These are phyloP conservation scores for Zhuliangozyma parablackwelliae DNA, from an alignment of 1,139 yeast genomes.

Conservation along the genomic window DNA sequence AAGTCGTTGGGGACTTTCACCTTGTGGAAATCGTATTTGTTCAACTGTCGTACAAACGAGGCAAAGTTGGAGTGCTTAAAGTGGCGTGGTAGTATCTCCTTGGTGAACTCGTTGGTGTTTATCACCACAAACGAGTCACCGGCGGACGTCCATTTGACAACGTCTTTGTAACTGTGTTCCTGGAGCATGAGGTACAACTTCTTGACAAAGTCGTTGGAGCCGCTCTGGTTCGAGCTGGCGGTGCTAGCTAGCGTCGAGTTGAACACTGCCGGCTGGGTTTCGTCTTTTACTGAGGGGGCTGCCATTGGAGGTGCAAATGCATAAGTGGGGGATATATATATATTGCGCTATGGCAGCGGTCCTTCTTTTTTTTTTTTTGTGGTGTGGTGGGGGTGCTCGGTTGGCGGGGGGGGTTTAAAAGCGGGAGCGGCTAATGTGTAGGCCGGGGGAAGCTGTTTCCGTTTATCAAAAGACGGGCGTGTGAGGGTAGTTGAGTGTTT, in stretches of 20 bases:
- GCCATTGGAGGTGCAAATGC: too few relatives aligned
- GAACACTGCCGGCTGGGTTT: constrained; percentile 3
- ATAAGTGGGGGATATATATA: too few relatives aligned
- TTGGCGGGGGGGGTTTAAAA: too few relatives aligned
- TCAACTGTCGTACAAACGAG: constrained; percentile 87
- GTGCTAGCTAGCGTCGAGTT: constrained; percentile 14
- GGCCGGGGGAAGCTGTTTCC: too few relatives aligned
- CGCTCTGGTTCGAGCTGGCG: constrained; percentile 31
- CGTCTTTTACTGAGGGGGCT: too few relatives aligned
- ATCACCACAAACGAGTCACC: constrained; percentile 88
- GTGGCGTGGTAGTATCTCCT: constrained; percentile 78
- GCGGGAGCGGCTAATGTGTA: too few relatives aligned
- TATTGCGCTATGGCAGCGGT: too few relatives aligned
- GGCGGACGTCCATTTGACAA: constrained; percentile 76
- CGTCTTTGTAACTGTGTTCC: constrained; percentile 63
- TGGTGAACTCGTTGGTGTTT: constrained; percentile 87
- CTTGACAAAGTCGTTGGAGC: constrained; percentile 72
- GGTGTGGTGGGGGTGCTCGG: too few relatives aligned
- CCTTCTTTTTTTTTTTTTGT: too few relatives aligned
- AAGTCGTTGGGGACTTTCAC: constrained; percentile 63
- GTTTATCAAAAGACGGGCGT: too few relatives aligned
- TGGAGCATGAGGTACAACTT: constrained; percentile 81
- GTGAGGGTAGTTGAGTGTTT: too few relatives aligned
- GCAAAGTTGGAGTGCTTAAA: constrained; percentile 94
- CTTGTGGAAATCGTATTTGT: constrained; percentile 96